Evolutionary conservation across 495 filamentous ascomycete genomes (phyloP).

Genomic region (Penicillium angulare): DNA sequence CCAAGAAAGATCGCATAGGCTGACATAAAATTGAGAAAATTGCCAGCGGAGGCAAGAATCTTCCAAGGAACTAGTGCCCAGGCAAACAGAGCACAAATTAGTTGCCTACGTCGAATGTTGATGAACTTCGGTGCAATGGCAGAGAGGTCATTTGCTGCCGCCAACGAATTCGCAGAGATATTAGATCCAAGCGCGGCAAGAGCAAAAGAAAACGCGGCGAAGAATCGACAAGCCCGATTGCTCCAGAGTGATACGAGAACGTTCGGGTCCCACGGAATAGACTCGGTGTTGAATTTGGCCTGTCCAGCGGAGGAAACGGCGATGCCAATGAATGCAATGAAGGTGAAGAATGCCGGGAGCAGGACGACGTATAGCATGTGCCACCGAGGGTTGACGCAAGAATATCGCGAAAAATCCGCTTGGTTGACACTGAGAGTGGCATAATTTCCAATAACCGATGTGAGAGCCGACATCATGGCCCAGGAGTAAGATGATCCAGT

Average conservation of each 20-base stretch:
- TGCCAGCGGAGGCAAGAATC: slow-evolving; percentile 57
- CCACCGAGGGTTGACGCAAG: slow-evolving; percentile 41
- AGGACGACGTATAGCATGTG: slow-evolving; percentile 48
- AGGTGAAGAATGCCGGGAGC: slow-evolving; percentile 49
- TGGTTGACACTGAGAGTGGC: slow-evolving; percentile 42
- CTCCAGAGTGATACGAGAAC: slow-evolving; percentile 44
- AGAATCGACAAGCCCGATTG: slow-evolving; percentile 52
- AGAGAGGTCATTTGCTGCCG: slow-evolving; percentile 62
- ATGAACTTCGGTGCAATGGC: slow-evolving; percentile 57
- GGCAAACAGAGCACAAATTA: slow-evolving; percentile 56
- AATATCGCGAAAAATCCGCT: slow-evolving; percentile 50
- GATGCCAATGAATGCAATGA: slow-evolving; percentile 51
- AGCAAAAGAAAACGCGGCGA: slow-evolving; percentile 47
- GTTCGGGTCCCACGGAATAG: slow-evolving; percentile 46
- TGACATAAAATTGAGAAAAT: slow-evolving; percentile 61
- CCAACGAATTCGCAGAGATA: slow-evolving; percentile 64
- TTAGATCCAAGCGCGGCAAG: slow-evolving; percentile 52
- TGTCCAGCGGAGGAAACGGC: slow-evolving; percentile 45
- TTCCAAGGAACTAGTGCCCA: slow-evolving; percentile 66
- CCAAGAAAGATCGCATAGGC: slow-evolving; percentile 67
- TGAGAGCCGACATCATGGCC: slow-evolving; percentile 44
- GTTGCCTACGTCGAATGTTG: slow-evolving; percentile 62
- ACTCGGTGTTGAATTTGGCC: slow-evolving; percentile 32
- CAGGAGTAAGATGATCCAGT: slow-evolving; percentile 40
- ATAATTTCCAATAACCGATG: slow-evolving; percentile 45